phyloP scores from a whole-genome alignment of 495 filamentous ascomycete species.

The Hypomontagnella submonticulosa region DNA sequence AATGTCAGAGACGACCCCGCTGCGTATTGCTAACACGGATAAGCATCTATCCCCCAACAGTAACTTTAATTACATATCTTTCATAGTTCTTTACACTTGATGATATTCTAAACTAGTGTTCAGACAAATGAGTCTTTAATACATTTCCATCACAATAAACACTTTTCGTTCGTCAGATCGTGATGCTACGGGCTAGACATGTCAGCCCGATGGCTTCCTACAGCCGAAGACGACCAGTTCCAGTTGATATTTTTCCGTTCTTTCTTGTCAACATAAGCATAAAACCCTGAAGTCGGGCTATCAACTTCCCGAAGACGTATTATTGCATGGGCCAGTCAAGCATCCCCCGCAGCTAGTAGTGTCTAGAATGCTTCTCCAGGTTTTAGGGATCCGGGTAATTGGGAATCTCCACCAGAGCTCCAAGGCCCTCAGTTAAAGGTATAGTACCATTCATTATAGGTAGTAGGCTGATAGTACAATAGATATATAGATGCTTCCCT shows the following conservation, averaged over 20 bases:
- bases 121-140: too few species aligned
- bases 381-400: conserved; percentile 39
- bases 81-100: too few species aligned
- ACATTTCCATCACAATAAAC: too few species aligned
- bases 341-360: conserved; percentile 33
- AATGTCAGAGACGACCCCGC: too few species aligned
- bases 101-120: too few species aligned
- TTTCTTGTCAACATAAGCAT: conserved; percentile 4
- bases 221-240: too few species aligned
- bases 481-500: conserved; percentile 10
- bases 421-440: conserved; percentile 18
- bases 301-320: conserved; percentile 36
- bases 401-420: conserved; percentile 35
- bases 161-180: too few species aligned
- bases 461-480: conserved; percentile 1
- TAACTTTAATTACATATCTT: too few species aligned
- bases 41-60: too few species aligned
- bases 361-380: conserved; percentile 33
- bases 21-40: too few species aligned
- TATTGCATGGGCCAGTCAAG: conserved; percentile 1
- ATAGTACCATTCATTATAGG: conserved; percentile 9
- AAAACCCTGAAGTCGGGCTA: conserved; percentile 27
- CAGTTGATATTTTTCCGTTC: background rate
- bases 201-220: too few species aligned
- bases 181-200: too few species aligned